Base-by-base conservation (phyloP, 495 filamentous ascomycete species). In the Cairneyella variabilis region DNA sequence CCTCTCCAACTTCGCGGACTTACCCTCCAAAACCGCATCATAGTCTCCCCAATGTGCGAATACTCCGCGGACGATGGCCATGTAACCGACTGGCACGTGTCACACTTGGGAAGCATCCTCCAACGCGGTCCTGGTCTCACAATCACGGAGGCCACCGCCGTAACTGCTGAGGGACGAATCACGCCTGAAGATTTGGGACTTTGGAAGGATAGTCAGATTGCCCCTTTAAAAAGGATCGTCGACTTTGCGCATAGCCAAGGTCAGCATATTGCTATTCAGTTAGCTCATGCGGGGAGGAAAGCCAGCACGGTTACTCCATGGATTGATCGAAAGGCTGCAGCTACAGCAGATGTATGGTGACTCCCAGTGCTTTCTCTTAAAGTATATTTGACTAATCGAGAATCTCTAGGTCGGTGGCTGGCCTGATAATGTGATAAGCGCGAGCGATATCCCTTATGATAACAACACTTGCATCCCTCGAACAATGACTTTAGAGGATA, bases 201-300 rank as follows among this genome's bases (percentile, higher is more conserved):
- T n/a, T 92, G 86, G 88, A 73, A 83, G 41, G 87, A 91, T 62
- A 76, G 72, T 2, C 88, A 91, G 56, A 82, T 89, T 60, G 80
- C 67, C 20, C 76, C 76, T 1, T 57, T 90, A 48, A 74, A 72
- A 52, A 69, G 76, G 18, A 72, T 85, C 45, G 71, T 82, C 25
- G 83, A 89, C 37, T 88, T 89, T 56, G 79, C 77, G 2, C 83
- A 91, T 67, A 76, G 72, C 42, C 84, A 87, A 63, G 69, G 70
- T 58, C 83, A 84, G 64, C 80, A 84, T 56, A 79, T 87, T 42
- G 86, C 76, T 41, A 83, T 91, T 53, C 88, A 92, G 69, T 66
- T 91, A 7, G 84, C 68, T 17, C 88, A 92, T 60, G 85, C 86
- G 1, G 88, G 88, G 2, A 73, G 86, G 21, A 90, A 90, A 61